A percentile compares a stretch with the other conserved stretches of the same genome.
phyloP scores from a whole-genome alignment of 1,139 yeast genomes.

The Saccharomyces pastorianus region DNA sequence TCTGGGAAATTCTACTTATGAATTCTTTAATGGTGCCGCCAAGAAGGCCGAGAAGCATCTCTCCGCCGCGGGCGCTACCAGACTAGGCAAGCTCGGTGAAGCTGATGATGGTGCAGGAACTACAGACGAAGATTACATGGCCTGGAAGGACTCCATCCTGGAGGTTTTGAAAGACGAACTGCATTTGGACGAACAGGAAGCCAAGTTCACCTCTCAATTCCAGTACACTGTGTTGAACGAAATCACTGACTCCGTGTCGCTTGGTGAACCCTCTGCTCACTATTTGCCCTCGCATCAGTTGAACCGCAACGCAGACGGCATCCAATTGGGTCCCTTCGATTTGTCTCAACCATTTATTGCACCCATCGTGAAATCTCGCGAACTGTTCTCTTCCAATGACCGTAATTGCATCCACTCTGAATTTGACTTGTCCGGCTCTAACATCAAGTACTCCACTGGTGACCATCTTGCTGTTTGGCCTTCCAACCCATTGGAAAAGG shows the following conservation, averaged over 20 bases:
- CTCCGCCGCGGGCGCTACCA: slow-evolving; percentile 53
- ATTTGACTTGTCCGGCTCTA: slow-evolving; percentile 68
- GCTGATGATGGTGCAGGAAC: slow-evolving; percentile 96
- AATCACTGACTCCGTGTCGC: slow-evolving; percentile 45
- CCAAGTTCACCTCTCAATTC: slow-evolving; percentile 66
- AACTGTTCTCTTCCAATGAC: slow-evolving; percentile 54
- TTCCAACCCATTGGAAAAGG: slow-evolving; percentile 72
- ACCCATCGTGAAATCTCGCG: slow-evolving; percentile 51
- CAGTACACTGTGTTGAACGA: slow-evolving; percentile 35
- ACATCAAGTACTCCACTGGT: slow-evolving; percentile 83
- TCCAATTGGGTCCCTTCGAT: slow-evolving; percentile 68
- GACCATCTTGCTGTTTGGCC: slow-evolving; percentile 96
- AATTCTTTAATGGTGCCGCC: slow-evolving; percentile 80
- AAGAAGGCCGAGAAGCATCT: slow-evolving; percentile 48
- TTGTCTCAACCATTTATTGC: slow-evolving; percentile 80
- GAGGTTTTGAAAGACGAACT: slow-evolving; percentile 59
- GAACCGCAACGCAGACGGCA: slow-evolving; percentile 21
- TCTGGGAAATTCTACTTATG: slow-evolving; percentile 89
- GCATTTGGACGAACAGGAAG: slow-evolving; percentile 66
- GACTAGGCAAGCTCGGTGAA: slow-evolving; percentile 68
- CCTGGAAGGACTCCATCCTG: slow-evolving; percentile 81
- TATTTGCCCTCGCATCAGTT: slow-evolving; percentile 40
- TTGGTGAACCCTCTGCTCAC: slow-evolving; percentile 74
- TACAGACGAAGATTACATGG: slow-evolving; percentile 86
- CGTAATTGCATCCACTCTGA: slow-evolving; percentile 86